Evolutionary conservation across 495 filamentous ascomycete species (phyloP).

Genomic region (Chaetomidium leptoderma): DNA sequence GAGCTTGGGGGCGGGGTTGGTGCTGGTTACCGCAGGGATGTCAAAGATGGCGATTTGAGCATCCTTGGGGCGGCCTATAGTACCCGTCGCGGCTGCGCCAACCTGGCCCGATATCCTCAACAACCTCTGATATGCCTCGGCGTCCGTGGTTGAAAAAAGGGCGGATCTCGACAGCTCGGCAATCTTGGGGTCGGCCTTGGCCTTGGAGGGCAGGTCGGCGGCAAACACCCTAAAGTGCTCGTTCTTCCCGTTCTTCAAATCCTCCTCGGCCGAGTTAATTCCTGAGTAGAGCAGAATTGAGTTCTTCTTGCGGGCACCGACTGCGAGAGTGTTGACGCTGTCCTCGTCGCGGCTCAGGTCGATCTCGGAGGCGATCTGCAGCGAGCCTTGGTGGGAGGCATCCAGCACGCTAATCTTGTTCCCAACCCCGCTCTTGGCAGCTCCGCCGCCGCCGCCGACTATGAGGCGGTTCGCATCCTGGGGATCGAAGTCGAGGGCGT

Average conservation of each 20-base stretch:
- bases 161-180: slow-evolving; percentile 53
- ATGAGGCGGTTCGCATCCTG: slow-evolving; percentile 67
- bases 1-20: slow-evolving; percentile 48
- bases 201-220: slow-evolving; percentile 49
- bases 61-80: slow-evolving; percentile 50
- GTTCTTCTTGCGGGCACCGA: slow-evolving; percentile 52
- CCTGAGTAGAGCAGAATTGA: slow-evolving; percentile 69
- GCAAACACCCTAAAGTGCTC: slow-evolving; percentile 81
- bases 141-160: slow-evolving; percentile 57
- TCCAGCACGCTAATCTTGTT: slow-evolving; percentile 86
- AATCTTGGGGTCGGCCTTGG: slow-evolving; percentile 45
- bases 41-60: slow-evolving; percentile 76
- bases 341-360: slow-evolving; percentile 85
- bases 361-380: slow-evolving; percentile 66
- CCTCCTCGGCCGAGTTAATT: slow-evolving; percentile 73
- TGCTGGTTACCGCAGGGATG: slow-evolving; percentile 51
- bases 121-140: slow-evolving; percentile 75
- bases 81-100: slow-evolving; percentile 68
- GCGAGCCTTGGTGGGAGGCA: slow-evolving; percentile 53
- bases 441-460: slow-evolving; percentile 88
- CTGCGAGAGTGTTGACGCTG: slow-evolving; percentile 77
- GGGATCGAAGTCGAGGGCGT: slow-evolving; percentile 83
- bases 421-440: slow-evolving; percentile 75
- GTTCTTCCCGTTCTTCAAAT: slow-evolving; percentile 73
- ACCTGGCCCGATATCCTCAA: slow-evolving; percentile 67